Evolutionary conservation across 2,329 filamentous ascomycete species (phyloP), one percentile per base, ranked within the genome.

Genomic region (Arthrobotrys conoides): DNA sequence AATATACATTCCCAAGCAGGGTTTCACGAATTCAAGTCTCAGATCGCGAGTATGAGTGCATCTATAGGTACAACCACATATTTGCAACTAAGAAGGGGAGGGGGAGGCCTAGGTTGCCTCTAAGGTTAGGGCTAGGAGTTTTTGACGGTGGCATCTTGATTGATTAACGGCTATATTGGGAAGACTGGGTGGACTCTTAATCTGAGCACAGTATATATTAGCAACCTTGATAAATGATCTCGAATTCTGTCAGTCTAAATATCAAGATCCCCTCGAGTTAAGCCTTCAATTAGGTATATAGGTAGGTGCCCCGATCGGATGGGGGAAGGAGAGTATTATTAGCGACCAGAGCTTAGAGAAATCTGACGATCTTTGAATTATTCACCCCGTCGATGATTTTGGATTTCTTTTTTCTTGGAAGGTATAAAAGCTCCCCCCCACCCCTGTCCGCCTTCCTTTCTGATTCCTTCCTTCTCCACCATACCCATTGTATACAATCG

Each of bases 301-400:
- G 38, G 12, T 9, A 16, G 14, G 12, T 9, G 16, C 2, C 12
- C 3, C 16, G 14, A 12, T 41, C 3, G 16, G 2, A 16, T 16
- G 3, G 2, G 12, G 38, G 14, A n/a, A 2, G 38, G 38, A 5
- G 16, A 41, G 20, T 20, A 46, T 44, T 46, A 46, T 46, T 9
- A 41, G 16, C 2, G 12, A 16, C 38, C 14, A 16, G 2, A 12
- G 3, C 16, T 12, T 4, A n/a, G 2, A 41, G 12, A 46, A 18
- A 46, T 20, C n/a, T 46, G 44, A 46, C n/a, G 44, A 46, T 46
- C 41, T 46, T 46, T 30, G 41, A 46, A 46, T n/a, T 46, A n/a
- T 46, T n/a, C 41, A n/a, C 14, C 14, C 1, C 1, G 41, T 46
- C 41, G 41, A 46, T 14, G 41, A 46, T 46, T n/a, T 51, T 51